These are phyloP conservation scores for Cladorrhinum sp. DNA, from an alignment of 2,329 filamentous ascomycete genomes.

Conservation along the genomic window DNA sequence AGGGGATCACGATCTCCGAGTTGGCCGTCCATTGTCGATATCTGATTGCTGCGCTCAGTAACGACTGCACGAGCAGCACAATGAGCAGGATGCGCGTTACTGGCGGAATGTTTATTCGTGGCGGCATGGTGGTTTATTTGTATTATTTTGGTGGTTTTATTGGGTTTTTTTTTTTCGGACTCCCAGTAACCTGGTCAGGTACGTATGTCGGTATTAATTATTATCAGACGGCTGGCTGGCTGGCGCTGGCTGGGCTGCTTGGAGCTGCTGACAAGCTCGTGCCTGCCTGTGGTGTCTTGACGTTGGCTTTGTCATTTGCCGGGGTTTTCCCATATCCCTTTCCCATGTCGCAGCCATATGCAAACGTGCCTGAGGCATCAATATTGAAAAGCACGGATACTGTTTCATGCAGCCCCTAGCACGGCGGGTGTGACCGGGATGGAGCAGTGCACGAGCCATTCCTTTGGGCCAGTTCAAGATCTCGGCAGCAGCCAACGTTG, in stretches of 20 bases:
- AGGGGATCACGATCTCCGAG: conserved; percentile 71
- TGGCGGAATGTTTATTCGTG: conserved; percentile 87
- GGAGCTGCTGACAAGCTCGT: not conserved
- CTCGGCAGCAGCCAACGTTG: not conserved
- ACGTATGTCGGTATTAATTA: not conserved
- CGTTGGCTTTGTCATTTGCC: conserved; percentile 4
- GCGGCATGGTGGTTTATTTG: conserved; percentile 57
- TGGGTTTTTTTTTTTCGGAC: not conserved
- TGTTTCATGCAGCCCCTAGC: conserved; percentile 11
- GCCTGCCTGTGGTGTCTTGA: conserved; percentile 3
- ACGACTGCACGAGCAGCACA: conserved; percentile 70
- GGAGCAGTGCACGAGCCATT: conserved; percentile 10
- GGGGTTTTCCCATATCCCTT: conserved; percentile 1
- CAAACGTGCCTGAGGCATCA: conserved; percentile 11
- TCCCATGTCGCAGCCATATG: not conserved
- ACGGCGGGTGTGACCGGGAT: conserved; percentile 4
- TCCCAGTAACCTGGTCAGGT: not conserved
- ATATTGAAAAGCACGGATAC: not conserved
- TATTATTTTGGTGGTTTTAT: not conserved
- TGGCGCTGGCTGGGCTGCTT: not conserved
- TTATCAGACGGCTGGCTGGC: not conserved
- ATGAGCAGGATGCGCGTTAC: conserved; percentile 81
- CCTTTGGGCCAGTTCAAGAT: not conserved
- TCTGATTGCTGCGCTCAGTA: conserved; percentile 77
- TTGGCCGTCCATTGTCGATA: conserved; percentile 65